Evolutionary conservation across 2,329 filamentous ascomycete genomes (phyloP), one percentile per base, ranked within the genome.

Genomic region (Stagonosporopsis cucurbitacearum): DNA sequence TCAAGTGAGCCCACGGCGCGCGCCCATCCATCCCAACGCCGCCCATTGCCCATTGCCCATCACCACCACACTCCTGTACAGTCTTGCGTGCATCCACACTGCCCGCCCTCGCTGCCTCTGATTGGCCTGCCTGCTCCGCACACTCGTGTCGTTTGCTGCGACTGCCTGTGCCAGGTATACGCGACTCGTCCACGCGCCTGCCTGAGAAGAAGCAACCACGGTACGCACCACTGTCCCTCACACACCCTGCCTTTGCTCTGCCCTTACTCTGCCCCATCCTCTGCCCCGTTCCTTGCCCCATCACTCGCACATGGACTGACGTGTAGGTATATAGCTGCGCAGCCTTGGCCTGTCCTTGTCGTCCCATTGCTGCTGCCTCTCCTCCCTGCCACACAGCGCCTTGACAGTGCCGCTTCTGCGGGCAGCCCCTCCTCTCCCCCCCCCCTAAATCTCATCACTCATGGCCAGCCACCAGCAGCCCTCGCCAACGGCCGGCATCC

Each of bases 391-490:
- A 48, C 30, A 42, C 22, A 48, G 43, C 54, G 54, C 54, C 25
- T 46, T 46, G 53, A 50, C 33, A 28, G 26, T 32, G 42, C 42
- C 36, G 23, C 26, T 22, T 47, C 37, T 51, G 47, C 46, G 40
- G 53, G 52, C 52, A 12, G 5, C n/a, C n/a, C n/a, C n/a, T 3
- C n/a, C 17, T 19, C 41, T 43, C 37, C 28, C 22, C 37, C 28
- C 26, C 48, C 25, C 19, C n/a, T n/a, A n/a, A n/a, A 33, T 19
- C 54, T 22, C 42, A 49, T 44, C 45, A 39, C 36, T 49, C 59
- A 91, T 91, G 88, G 87, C 88, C 46, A 73, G 65, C 67, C 89
- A 91, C 76, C 89, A 91, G 68, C 91, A 93, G 72, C 88, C 88
- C 37, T 94, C 91, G 67, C 90, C 91, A 36, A 90, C 90, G 56